These are phyloP conservation scores for Plasmodium yoelii DNA, from an alignment of 169 alveolate species.

Conservation along the genomic window DNA sequence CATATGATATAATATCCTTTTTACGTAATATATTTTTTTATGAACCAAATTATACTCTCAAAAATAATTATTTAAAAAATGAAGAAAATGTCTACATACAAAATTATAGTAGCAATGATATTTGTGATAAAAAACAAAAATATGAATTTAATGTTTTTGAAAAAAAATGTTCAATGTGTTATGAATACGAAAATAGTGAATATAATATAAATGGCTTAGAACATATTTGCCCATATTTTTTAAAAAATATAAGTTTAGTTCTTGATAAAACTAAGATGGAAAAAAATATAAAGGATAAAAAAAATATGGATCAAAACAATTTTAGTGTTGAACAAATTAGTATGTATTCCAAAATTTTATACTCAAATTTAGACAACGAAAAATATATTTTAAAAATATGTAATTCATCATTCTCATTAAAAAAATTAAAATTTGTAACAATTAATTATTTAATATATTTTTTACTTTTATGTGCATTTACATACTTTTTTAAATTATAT, in stretches of 20 bases:
- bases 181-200: conserved; percentile 6
- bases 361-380: conserved; percentile 69
- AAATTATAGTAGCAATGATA: background rate
- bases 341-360: conserved; percentile 57
- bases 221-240: conserved; percentile 20
- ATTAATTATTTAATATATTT: conserved; percentile 50
- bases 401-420: conserved; percentile 57
- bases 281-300: conserved; percentile 34
- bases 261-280: conserved; percentile 30
- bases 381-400: conserved; percentile 72
- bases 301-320: conserved; percentile 40
- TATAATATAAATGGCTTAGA: background rate
- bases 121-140: background rate
- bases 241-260: conserved; percentile 30
- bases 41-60: background rate
- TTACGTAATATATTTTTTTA: conserved; percentile 47
- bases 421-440: conserved; percentile 40
- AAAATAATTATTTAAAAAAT: conserved; percentile 33
- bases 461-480: conserved; percentile 46
- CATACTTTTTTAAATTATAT: conserved; percentile 52
- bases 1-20: conserved; percentile 11
- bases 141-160: background rate
- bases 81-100: conserved; percentile 4
- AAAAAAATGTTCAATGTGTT: background rate
- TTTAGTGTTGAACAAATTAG: conserved; percentile 67